Conservation (phyloP, 768 basidiomycete genomes). For the Boletus speciosus region DNA sequence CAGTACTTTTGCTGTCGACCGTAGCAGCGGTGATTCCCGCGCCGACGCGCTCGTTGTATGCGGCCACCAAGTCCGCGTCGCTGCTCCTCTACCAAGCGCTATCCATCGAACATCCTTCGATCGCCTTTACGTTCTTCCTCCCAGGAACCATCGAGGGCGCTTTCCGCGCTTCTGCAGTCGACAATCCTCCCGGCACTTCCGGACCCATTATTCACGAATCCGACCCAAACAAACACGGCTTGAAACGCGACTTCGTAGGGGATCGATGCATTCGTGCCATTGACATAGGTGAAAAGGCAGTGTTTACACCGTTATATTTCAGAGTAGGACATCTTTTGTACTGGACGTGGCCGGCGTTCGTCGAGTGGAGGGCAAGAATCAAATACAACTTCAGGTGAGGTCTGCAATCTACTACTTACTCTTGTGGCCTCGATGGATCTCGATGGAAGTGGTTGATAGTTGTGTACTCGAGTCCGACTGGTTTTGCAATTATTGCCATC, state of each 20-base stretch:
- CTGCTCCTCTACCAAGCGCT: constrained; percentile 75
- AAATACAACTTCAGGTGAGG: constrained; percentile 59
- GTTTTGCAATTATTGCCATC: background rate
- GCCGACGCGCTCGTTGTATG: constrained; percentile 82
- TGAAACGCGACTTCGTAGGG: constrained; percentile 62
- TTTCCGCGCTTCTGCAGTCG: constrained; percentile 79
- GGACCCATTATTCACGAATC: constrained; percentile 36
- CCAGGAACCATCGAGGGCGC: constrained; percentile 72
- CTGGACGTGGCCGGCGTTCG: constrained; percentile 57
- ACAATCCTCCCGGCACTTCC: constrained; percentile 37
- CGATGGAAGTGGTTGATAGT: background rate
- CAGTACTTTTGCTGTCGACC: constrained; percentile 76
- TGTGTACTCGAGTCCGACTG: background rate
- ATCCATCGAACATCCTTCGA: constrained; percentile 71
- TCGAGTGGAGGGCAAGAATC: constrained; percentile 54
- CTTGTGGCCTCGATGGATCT: background rate
- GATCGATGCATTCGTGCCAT: constrained; percentile 55
- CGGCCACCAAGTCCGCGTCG: constrained; percentile 77
- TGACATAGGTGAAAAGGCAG: constrained; percentile 52
- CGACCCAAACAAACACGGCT: constrained; percentile 54
- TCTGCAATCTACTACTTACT: background rate
- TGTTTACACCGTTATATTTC: constrained; percentile 55
- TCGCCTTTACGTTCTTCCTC: constrained; percentile 59
- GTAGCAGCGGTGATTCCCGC: constrained; percentile 78
- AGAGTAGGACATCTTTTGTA: constrained; percentile 53